Percentiles rank a stretch among this genome's conserved stretches.
phyloP scores from a whole-genome alignment of 1,284 basidiomycete species.

The Meira miltonrushii region DNA sequence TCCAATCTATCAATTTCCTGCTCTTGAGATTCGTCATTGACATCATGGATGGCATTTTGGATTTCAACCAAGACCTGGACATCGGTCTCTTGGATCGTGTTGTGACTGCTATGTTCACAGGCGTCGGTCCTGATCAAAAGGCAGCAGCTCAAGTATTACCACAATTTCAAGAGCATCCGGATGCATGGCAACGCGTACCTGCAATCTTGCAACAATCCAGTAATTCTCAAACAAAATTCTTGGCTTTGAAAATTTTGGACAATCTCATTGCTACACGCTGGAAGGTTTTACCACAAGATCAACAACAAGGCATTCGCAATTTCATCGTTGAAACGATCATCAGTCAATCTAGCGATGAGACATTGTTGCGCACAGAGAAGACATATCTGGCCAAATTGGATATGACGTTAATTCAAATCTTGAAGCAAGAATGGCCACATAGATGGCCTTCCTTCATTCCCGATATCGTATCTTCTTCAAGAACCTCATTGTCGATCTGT shows the following conservation, averaged over 20 bases:
- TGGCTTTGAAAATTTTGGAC: conserved; percentile 51
- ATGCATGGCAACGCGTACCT: conserved; percentile 95
- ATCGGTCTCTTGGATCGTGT: conserved; percentile 48
- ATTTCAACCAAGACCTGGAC: conserved; percentile 50
- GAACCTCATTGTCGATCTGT: conserved; percentile 90
- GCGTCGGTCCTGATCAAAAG: conserved; percentile 41
- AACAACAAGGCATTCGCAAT: conserved; percentile 76
- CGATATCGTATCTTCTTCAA: conserved; percentile 94
- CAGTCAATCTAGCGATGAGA: conserved; percentile 75
- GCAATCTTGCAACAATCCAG: conserved; percentile 80
- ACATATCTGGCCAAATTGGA: conserved; percentile 96
- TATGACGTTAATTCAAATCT: conserved; percentile 88
- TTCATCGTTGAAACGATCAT: conserved; percentile 93
- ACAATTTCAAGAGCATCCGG: conserved; percentile 94
- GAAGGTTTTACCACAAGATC: conserved; percentile 91
- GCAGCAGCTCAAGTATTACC: conserved; percentile 48
- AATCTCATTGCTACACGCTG: conserved; percentile 85
- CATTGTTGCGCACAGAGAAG: conserved; percentile 79
- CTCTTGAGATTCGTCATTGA: background rate
- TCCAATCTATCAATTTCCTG: too few relatives aligned
- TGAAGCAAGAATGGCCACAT: conserved; percentile 99
- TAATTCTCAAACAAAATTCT: conserved; percentile 78
- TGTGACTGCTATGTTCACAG: conserved; percentile 47
- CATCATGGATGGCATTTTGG: conserved; percentile 31
- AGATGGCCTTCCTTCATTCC: conserved; percentile 98